Evolutionary conservation across 441 rosid genomes (phyloP), one percentile per base, ranked within the genome.

Genomic region (Manihot esculenta): DNA sequence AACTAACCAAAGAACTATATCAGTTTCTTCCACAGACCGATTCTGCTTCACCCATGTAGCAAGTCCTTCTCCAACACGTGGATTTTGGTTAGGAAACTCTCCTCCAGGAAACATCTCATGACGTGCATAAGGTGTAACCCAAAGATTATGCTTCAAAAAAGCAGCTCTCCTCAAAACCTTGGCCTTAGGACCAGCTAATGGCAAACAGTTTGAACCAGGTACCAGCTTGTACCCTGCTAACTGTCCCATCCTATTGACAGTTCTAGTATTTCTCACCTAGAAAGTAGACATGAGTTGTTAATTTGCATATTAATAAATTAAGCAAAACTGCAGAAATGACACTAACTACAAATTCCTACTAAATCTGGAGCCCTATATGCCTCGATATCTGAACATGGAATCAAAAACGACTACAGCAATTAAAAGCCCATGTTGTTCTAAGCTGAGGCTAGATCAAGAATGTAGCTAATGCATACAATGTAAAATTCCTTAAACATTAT

Each of bases 31-130:
- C 65, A 92, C 71, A 35, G 92, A 72, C 50, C 94, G 90, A 72
- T 92, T 86, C 80, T 88, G 85, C 81, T 89, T 83, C 68, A 86
- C 94, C 94, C 97, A 89, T 62, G 97, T 82, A 62, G 90, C 78
- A 53, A 92, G 77, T 71, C 97, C 96, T 82, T 89, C 97, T 54
- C 88, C 88, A 79, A 81, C 84, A 60, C 94, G 92, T 53, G 97
- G 97, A 77, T 89, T 92, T 75, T 89, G 97, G 80, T 89, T 88
- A 20, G 97, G 97, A 66, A 89, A 92, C 63, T 89, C 97, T 72
- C 97, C 97, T 65, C 97, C 97, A 7, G 96, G 97, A 72, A 83
- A 89, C 83, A 79, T 86, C 78, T 92, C 91, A 12, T 81, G 83
- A 12, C 60, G 82, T 45, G 86, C 72, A 69, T 84, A 92, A 24